Percentiles rank a stretch among this genome's conserved stretches.
phyloP scores from a whole-genome alignment of 2,329 filamentous ascomycete species.

The Alternaria rosae region DNA sequence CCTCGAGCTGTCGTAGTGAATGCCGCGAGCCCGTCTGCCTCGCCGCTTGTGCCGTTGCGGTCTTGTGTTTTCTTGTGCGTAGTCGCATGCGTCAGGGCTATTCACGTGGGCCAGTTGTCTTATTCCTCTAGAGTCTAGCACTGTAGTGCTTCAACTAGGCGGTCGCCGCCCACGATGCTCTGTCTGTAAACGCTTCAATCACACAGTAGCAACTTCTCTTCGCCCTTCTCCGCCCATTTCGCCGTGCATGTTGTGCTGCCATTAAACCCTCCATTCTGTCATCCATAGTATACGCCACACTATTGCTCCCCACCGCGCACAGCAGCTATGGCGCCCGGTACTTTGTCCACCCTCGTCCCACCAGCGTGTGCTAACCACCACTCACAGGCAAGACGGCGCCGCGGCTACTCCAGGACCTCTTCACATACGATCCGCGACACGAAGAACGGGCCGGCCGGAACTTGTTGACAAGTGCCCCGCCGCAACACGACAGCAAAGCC shows the following conservation, averaged over 20 bases:
- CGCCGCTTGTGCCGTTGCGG: neutral
- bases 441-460: constrained; percentile 59
- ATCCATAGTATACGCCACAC: constrained; percentile 1
- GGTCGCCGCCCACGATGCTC: constrained; percentile 29
- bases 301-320: constrained; percentile 3
- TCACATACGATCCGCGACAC: constrained; percentile 59
- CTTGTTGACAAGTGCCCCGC: constrained; percentile 65
- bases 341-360: constrained; percentile 4
- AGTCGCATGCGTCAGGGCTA: neutral
- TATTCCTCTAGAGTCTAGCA: neutral
- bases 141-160: constrained; percentile 8
- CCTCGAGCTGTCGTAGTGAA: constrained; percentile 2
- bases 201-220: constrained; percentile 13
- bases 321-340: constrained; percentile 35
- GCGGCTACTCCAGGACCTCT: constrained; percentile 60
- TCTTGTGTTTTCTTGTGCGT: neutral
- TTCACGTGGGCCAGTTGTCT: neutral
- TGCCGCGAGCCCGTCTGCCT: neutral
- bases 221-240: constrained; percentile 12
- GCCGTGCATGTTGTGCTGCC: constrained; percentile 10
- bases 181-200: constrained; percentile 20
- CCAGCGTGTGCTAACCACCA: constrained; percentile 17
- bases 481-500: constrained; percentile 55
- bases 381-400: constrained; percentile 59
- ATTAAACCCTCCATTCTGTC: neutral